Evolutionary conservation across 352 stramenopile species (phyloP).

Genomic region (Phytophthora ohioensis): DNA sequence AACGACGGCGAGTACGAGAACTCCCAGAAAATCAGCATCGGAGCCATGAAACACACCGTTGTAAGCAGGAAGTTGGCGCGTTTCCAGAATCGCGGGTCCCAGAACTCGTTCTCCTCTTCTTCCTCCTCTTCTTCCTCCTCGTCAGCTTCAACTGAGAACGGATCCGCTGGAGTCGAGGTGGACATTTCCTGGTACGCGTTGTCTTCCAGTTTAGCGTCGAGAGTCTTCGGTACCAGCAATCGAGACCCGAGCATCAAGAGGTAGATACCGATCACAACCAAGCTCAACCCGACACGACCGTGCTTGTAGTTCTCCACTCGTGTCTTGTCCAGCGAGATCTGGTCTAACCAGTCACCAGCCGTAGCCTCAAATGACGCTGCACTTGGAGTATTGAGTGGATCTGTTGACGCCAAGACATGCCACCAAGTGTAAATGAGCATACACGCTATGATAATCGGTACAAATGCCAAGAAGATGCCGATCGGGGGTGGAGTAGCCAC

Average conservation of each 20-base stretch:
- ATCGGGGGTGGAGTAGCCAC: constrained; percentile 86
- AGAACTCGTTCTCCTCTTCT: constrained; percentile 77
- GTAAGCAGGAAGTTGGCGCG: constrained; percentile 91
- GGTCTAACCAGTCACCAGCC: constrained; percentile 90
- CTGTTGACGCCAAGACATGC: constrained; percentile 62
- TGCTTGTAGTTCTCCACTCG: constrained; percentile 87
- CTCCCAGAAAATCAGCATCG: constrained; percentile 95
- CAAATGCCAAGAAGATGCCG: constrained; percentile 73
- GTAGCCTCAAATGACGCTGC: constrained; percentile 86
- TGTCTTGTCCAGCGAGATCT: constrained; percentile 80
- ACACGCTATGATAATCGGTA: constrained; percentile 66
- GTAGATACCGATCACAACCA: constrained; percentile 88
- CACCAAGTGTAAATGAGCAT: constrained; percentile 88
- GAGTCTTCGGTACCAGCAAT: constrained; percentile 87
- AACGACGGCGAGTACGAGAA: constrained; percentile 97
- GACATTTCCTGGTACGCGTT: constrained; percentile 82
- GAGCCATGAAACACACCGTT: constrained; percentile 82
- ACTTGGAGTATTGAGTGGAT: constrained; percentile 59
- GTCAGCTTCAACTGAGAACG: constrained; percentile 66
- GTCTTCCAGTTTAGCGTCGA: constrained; percentile 80
- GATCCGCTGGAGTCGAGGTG: constrained; percentile 42
- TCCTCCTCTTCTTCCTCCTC: constrained; percentile 50
- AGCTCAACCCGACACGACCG: constrained; percentile 85
- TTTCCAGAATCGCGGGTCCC: constrained; percentile 91
- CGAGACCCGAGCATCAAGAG: constrained; percentile 67